Evolutionary conservation across 169 alveolate genomes (phyloP), one percentile per base, ranked within the genome.

Genomic region (Cryptosporidium ubiquitum): DNA sequence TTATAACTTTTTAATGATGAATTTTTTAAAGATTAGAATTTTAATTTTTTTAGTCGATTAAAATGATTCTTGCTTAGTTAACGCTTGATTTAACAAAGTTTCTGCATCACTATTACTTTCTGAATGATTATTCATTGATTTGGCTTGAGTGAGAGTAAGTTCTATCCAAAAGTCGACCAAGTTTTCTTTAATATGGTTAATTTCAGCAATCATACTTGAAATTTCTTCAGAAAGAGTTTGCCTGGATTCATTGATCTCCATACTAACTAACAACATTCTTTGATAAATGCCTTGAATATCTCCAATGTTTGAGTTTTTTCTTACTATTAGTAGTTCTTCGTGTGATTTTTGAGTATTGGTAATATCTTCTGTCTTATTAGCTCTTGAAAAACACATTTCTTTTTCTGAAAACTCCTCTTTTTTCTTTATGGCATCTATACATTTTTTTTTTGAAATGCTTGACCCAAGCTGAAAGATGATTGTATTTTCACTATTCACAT

Each of bases 151-250:
- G n/a, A 79, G 29, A 14, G 89, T 79, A 29, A 79, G 55, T 44
- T 79, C 89, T 42, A 79, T 79, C 89, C 89, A 79, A 61, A 61
- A 79, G 29, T 79, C 89, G 18, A 79, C 79, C 1, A 79, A 35
- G 49, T 16, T 61, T 49, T 79, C 89, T 61, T 79, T 79, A 26
- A 44, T 57, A 2, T 66, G 37, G 18, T 26, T 61, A 23, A 79
- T 60, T 31, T 79, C 89, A 14, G 42, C 35, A 1, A 55, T 73
- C 58, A 73, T 73, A 31, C 37, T 39, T 31, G 68, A 52, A 9
- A 73, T 35, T n/a, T 73, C 85, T 29, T 73, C 18, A 18, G 26
- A 16, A 6, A 55, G 5, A 18, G 42, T 5, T 31, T 35, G 42
- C 23, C 85, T 44, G 42, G 39, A 37, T 5, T 39, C 23, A 23